These are phyloP conservation scores for Dichotomocladium elegans DNA, from an alignment of 371 early-diverging fungal species.

Conservation along the genomic window DNA sequence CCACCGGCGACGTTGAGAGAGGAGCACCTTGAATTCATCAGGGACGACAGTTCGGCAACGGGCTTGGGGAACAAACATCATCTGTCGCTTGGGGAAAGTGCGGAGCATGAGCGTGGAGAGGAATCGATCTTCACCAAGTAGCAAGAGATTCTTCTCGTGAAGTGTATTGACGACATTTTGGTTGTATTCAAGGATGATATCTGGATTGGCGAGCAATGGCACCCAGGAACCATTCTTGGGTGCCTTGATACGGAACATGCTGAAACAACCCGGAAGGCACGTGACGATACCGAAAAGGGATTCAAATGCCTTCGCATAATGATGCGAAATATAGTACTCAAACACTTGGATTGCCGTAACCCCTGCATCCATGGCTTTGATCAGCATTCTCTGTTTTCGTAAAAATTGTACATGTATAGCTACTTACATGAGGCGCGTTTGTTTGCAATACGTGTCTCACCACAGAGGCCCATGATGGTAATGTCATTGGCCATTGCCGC, in stretches of 20 bases:
- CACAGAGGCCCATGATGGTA: slow-evolving; percentile 78
- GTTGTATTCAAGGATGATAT: slow-evolving; percentile 86
- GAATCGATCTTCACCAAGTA: slow-evolving; percentile 95
- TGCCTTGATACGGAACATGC: slow-evolving; percentile 91
- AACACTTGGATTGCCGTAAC: slow-evolving; percentile 64
- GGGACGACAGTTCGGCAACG: slow-evolving; percentile 84
- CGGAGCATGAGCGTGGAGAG: slow-evolving; percentile 92
- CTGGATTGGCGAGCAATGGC: slow-evolving; percentile 82
- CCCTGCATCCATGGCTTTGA: slow-evolving; percentile 55
- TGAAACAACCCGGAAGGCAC: slow-evolving; percentile 96
- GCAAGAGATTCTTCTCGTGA: slow-evolving; percentile 93
- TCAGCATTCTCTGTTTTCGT: slow-evolving; percentile 75
- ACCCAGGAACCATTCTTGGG: slow-evolving; percentile 74
- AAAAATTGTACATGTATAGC: too few species aligned
- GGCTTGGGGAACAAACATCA: slow-evolving; percentile 93
- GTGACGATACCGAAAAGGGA: slow-evolving; percentile 95
- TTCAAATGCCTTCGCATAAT: slow-evolving; percentile 92
- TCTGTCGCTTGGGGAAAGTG: slow-evolving; percentile 86
- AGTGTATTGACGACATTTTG: slow-evolving; percentile 88
- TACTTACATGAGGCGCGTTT: slow-evolving; percentile 78
- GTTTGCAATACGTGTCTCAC: slow-evolving; percentile 89
- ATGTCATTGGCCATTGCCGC: slow-evolving; percentile 69
- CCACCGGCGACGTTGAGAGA: slow-evolving; percentile 85
- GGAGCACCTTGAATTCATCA: slow-evolving; percentile 69
- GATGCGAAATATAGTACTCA: slow-evolving; percentile 96